Conservation (phyloP, 306 rosid species). For the Fragaria vesca region DNA sequence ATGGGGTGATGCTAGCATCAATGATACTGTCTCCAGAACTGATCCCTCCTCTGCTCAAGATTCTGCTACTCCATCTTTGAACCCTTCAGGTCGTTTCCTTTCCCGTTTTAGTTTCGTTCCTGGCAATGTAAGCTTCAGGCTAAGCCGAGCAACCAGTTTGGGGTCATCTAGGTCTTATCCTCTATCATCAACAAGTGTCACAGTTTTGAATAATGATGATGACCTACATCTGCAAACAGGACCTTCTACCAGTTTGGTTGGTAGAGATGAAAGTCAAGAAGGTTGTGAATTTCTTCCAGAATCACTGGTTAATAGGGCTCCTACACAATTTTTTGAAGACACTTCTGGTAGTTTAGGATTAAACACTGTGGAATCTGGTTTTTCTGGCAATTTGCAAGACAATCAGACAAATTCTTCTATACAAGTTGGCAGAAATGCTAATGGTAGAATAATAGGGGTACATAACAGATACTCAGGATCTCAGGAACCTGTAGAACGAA, state of each 20-base stretch:
- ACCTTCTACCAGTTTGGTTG: conserved; percentile 33
- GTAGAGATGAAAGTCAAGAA: conserved; percentile 51
- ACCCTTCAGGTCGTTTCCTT: conserved; percentile 69
- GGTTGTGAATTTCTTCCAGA: conserved; percentile 40
- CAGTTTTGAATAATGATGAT: conserved; percentile 60
- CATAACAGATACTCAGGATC: conserved; percentile 58
- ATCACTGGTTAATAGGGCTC: conserved; percentile 37
- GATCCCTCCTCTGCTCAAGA: conserved; percentile 54
- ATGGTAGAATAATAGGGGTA: conserved; percentile 40
- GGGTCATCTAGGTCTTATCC: conserved; percentile 82
- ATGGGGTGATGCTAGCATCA: conserved; percentile 48
- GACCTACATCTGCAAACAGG: conserved; percentile 45
- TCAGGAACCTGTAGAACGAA: conserved; percentile 85
- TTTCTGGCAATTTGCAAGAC: conserved; percentile 32
- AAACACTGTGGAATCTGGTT: conserved; percentile 31
- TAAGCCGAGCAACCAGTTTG: conserved; percentile 84
- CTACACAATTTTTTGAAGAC: conserved; percentile 41
- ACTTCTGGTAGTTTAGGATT: conserved; percentile 47
- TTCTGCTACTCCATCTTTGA: conserved; percentile 54
- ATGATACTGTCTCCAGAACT: conserved; percentile 42
- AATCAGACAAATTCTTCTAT: conserved; percentile 39
- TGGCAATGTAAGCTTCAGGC: conserved; percentile 76
- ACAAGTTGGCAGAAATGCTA: conserved; percentile 41
- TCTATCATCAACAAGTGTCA: conserved; percentile 50
- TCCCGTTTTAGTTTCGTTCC: conserved; percentile 89